phyloP scores from a whole-genome alignment of 1,284 basidiomycete genomes.

The Wallemia hederae region DNA sequence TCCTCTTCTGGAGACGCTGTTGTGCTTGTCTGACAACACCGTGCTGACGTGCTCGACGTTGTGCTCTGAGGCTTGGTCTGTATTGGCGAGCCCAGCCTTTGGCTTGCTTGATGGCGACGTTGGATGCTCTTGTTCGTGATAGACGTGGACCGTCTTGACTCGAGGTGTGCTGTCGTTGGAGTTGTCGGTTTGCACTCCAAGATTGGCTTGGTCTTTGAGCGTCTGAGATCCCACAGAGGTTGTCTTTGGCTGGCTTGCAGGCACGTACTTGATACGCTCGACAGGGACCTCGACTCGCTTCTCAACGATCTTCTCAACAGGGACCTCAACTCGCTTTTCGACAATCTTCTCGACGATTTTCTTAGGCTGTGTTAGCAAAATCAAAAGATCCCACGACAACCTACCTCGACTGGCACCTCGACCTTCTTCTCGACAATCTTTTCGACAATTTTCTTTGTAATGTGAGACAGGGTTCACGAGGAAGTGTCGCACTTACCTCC shows the following conservation, averaged over 20 bases:
- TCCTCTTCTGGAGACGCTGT: background rate
- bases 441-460: conserved; percentile 11
- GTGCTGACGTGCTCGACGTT: background rate
- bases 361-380: background rate
- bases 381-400: no score
- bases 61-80: background rate
- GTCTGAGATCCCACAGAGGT: background rate
- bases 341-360: conserved; percentile 11
- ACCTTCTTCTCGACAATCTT: conserved; percentile 14
- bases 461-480: background rate
- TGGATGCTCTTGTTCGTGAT: conserved; percentile 1
- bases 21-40: background rate
- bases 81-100: background rate
- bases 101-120: conserved; percentile 1
- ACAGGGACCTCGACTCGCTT: conserved; percentile 13
- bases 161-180: background rate
- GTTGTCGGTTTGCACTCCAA: background rate
- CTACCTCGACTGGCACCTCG: no score
- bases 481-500: conserved; percentile 1
- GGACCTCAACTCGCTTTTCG: conserved; percentile 9
- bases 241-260: background rate
- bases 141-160: background rate
- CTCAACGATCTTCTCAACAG: conserved; percentile 15
- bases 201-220: background rate
- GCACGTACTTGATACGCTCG: conserved; percentile 2